Evolutionary conservation across 768 basidiomycete genomes (phyloP), one percentile per base, ranked within the genome.

Genomic region (Dentipellis sp.): DNA sequence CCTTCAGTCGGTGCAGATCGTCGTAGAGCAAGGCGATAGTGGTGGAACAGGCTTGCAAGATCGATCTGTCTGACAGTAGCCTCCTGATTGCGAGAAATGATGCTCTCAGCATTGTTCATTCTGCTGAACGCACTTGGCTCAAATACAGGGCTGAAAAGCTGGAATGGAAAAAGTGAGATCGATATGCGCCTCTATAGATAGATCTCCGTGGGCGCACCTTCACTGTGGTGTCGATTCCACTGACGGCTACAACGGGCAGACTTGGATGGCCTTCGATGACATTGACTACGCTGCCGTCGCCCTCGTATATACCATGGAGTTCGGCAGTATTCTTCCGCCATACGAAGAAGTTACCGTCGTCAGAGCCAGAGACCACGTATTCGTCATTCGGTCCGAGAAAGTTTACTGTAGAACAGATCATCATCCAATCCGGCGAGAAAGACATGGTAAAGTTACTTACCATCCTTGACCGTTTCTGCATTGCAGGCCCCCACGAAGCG

Each of bases 271-370:
- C 82, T 68, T 94, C 91, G 53, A 95, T 80, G 63, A 88, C 88
- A 66, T 94, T 95, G 14, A 94, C 92, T 2, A 93, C 81, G 52
- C 71, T 77, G 21, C 78, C 75, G 62, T 95, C 92, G 37, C 91
- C 92, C 72, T 94, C 89, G 61, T 89, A 83, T 47, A 95, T 82
- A 12, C 86, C 88, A 54, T 82, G 79, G 10, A 94, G 68, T 11
- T 68, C 68, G 0, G 82, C 84, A 14, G 77, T 77, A 16, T 70
- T 67, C 65, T 94, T 94, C 58, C 80, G 74, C 92, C 92, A 95
- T 12, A 94, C 74, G 66, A 95, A 95, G 68, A 88, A 84, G 65
- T 89, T 84, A 1, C 88, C 88, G 60, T 93, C 91, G 63, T 95
- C 92, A 4, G 87, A 91, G 7, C 92, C 92, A 21, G 90, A 91